Conservation (phyloP, 176 grass and related monocot species). For the Tuctoria greenei region DNA sequence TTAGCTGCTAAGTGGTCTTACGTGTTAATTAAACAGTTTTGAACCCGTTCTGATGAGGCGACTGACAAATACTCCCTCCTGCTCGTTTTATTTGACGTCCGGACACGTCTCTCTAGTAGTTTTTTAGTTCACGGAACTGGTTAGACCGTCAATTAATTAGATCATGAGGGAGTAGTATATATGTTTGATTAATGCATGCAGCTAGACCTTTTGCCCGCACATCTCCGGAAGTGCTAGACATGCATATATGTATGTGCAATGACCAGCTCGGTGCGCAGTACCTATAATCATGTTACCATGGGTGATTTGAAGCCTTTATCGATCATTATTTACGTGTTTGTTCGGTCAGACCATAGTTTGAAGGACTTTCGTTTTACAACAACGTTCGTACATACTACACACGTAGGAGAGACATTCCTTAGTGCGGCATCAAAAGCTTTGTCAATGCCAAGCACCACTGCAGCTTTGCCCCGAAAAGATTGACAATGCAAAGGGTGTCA, state of each 20-base stretch:
- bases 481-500: constrained; percentile 11
- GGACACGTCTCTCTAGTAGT: too few relatives aligned
- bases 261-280: background rate
- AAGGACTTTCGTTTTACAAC: background rate
- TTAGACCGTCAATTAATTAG: too few relatives aligned
- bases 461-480: background rate
- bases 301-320: background rate
- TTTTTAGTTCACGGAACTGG: too few relatives aligned
- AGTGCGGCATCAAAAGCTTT: constrained; percentile 28
- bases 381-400: background rate
- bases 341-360: background rate
- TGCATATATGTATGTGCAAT: background rate
- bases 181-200: background rate
- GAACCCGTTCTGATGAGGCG: too few relatives aligned
- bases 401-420: background rate
- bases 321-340: background rate
- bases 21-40: too few relatives aligned
- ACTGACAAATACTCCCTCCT: too few relatives aligned
- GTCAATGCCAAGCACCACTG: constrained; percentile 13
- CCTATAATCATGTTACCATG: background rate
- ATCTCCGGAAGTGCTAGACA: background rate
- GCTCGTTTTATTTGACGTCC: too few relatives aligned
- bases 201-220: background rate
- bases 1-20: too few relatives aligned
- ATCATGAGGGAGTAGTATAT: too few relatives aligned